These are phyloP conservation scores for Pyropia yezoensis DNA, from an alignment of 23 red algal species.

Conservation along the genomic window DNA sequence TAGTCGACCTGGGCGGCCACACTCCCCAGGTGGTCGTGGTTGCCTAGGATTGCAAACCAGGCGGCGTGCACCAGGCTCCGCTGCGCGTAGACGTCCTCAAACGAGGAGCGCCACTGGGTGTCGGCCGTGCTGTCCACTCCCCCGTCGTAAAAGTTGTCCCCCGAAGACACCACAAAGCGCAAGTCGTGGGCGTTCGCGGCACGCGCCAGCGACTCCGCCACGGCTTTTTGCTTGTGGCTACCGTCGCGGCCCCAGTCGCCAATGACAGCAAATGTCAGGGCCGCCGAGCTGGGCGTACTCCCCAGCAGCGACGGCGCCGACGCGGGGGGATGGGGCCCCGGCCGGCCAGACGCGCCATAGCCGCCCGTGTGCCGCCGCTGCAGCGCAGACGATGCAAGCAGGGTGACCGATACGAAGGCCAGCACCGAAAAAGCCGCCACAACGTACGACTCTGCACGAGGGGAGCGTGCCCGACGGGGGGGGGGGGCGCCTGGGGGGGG, in stretches of 20 bases:
- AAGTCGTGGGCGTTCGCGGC: neutral
- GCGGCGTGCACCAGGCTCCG: slow-evolving; percentile 8
- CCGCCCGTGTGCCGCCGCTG: no score
- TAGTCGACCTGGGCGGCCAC: slow-evolving; percentile 46
- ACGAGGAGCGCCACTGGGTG: slow-evolving; percentile 39
- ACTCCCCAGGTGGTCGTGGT: slow-evolving; percentile 58
- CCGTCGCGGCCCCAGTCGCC: slow-evolving; percentile 73
- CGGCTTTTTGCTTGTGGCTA: slow-evolving; percentile 28
- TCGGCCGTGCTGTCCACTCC: slow-evolving; percentile 25
- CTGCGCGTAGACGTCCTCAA: slow-evolving; percentile 40
- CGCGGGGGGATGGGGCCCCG: no score
- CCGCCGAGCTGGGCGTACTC: no score
- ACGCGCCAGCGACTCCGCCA: slow-evolving; percentile 28
- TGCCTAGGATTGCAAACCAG: slow-evolving; percentile 45
- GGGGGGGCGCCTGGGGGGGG: no score
- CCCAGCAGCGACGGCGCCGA: no score
- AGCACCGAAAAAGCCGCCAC: no score
- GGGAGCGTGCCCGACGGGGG: no score
- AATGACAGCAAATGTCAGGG: slow-evolving; percentile 22
- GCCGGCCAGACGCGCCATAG: no score
- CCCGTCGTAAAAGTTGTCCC: slow-evolving; percentile 67
- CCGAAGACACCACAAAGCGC: slow-evolving; percentile 25
- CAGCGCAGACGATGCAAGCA: no score
- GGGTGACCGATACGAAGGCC: no score
- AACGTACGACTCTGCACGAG: no score